Evolutionary conservation across 257 asterid species (phyloP), one percentile per base, ranked within the genome.

Genomic region (Thymus quinquecostatus): DNA sequence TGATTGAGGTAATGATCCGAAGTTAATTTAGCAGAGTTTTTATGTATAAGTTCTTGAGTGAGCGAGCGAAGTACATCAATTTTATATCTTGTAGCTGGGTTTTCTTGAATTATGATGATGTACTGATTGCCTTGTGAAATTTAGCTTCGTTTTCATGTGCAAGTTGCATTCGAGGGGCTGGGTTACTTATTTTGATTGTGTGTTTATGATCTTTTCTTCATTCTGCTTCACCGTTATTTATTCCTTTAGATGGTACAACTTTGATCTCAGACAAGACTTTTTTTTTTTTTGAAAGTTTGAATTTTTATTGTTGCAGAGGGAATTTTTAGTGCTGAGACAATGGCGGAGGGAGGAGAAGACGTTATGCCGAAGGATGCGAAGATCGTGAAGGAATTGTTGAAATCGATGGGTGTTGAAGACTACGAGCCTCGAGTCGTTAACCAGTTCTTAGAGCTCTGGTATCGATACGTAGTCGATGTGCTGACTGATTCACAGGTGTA

Each of bases 391-490:
- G 87, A 89, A 4, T 77, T 93, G 45, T 79, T 93, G 62, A 93
- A 87, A 80, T 90, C 96, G n/a, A 87, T 93, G 98, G 86, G 91
- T 21, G 96, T 93, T 10, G 93, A 90, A 6, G 97, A 93, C 14
- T 88, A 87, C 10, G 97, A 93, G 66, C 97, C 98, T 30, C 96
- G 89, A 48, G 96, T 90, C 4, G 80, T 90, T 5, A 89, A 93
- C 66, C 98, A 93, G 76, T 87, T 88, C 43, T 53, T 92, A 38
- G 98, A 92, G 80, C 79, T 90, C 38, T 88, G 92, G 97, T 90
- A 93, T 72, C 79, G 92, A 0, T 89, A 90, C 60, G 93, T 84
- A 43, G 96, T 81, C 5, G 98, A 93, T 72, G 92, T 90, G 59
- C 73, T 93, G 64, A 77, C 90, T 0, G 98, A 93, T 69, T 86